These are phyloP conservation scores for Tuber borchii DNA, from an alignment of 495 filamentous ascomycete species.

Conservation along the genomic window DNA sequence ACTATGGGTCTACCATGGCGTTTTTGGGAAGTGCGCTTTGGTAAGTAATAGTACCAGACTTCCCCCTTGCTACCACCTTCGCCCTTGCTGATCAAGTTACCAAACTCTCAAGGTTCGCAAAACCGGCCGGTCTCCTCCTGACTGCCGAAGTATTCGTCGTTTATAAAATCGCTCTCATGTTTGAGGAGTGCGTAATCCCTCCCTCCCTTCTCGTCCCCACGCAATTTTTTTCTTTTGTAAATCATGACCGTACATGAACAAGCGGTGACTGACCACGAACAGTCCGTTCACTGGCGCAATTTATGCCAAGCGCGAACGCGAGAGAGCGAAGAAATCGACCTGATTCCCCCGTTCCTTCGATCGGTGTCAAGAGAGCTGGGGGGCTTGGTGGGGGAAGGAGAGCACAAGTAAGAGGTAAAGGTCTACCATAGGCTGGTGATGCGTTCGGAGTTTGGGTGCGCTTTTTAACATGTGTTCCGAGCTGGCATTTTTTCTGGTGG, in stretches of 20 bases:
- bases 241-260: conserved; percentile 9
- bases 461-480: background rate
- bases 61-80: background rate
- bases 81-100: background rate
- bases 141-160: conserved; percentile 66
- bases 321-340: conserved; percentile 45
- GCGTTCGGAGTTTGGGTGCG: background rate
- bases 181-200: conserved; percentile 66
- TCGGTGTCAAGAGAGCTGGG: background rate
- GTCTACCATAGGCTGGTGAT: background rate
- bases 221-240: background rate
- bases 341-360: background rate
- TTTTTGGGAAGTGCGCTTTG: conserved; percentile 86
- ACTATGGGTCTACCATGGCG: conserved; percentile 85
- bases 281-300: conserved; percentile 92
- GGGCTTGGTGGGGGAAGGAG: background rate
- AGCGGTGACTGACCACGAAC: conserved; percentile 11
- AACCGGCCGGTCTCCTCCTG: conserved; percentile 77
- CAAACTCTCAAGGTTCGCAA: conserved; percentile 52
- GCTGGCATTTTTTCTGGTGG: background rate
- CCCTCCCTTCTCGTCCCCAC: background rate
- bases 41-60: background rate
- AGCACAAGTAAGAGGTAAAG: background rate
- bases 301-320: conserved; percentile 78
- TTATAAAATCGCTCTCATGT: conserved; percentile 77